A percentile compares a stretch with the other conserved stretches of the same genome.
Conservation (phyloP, 2,329 filamentous ascomycete genomes). For the Ceratocystis huliohia region DNA sequence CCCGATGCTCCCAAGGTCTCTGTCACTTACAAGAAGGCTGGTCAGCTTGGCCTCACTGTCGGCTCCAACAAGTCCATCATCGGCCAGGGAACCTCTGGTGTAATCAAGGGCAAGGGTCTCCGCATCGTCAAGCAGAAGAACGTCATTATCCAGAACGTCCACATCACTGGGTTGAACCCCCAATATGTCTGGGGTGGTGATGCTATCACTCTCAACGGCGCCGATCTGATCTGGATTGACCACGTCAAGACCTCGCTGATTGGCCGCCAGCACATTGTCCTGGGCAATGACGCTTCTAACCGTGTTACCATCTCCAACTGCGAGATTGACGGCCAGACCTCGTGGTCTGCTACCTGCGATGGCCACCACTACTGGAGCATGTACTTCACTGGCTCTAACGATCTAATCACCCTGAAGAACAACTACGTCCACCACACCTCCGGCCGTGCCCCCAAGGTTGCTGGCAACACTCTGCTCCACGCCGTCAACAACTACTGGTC, state of each 20-base stretch:
- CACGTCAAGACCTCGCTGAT: constrained; percentile 45
- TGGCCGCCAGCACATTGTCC: constrained; percentile 48
- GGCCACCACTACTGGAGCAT: constrained; percentile 48
- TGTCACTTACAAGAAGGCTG: constrained; percentile 41
- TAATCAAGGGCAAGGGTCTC: constrained; percentile 47
- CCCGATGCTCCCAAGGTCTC: constrained; percentile 35
- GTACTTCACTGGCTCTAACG: constrained; percentile 43
- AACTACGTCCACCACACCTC: constrained; percentile 49
- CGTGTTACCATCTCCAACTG: constrained; percentile 49
- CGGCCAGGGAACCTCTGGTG: constrained; percentile 39
- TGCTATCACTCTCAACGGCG: constrained; percentile 40
- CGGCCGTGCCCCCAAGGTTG: constrained; percentile 45
- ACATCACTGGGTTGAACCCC: constrained; percentile 43
- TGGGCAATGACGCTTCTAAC: constrained; percentile 40
- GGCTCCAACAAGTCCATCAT: constrained; percentile 46
- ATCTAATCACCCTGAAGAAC: constrained; percentile 45
- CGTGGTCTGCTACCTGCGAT: constrained; percentile 46
- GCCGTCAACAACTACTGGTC: constrained; percentile 52
- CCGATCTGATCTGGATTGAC: constrained; percentile 39
- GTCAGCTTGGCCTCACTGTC: constrained; percentile 38
- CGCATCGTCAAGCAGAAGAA: constrained; percentile 34
- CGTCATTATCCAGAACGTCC: constrained; percentile 48
- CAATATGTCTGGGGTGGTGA: constrained; percentile 49
- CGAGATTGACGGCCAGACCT: constrained; percentile 43
- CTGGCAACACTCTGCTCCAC: constrained; percentile 43